Base-by-base conservation (phyloP, 768 basidiomycete genomes). In the Hemileccinum impolitum region DNA sequence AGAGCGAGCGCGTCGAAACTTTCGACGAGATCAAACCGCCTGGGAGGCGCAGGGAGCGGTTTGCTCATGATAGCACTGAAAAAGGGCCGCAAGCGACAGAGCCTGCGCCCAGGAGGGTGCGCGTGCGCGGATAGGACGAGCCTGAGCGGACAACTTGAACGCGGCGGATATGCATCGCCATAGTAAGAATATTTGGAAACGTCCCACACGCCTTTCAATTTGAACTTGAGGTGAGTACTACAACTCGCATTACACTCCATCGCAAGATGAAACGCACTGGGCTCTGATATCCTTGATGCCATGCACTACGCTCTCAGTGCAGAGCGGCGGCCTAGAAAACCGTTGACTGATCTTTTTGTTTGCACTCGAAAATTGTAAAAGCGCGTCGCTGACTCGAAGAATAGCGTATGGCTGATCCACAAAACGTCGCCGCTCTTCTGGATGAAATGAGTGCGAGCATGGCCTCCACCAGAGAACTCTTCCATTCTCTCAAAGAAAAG, bases 371-470 rank as follows among this genome's bases (percentile, higher is more conserved):
- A 23, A 43, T 30, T 12, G 28, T 30, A 30, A 19, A 18, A 45
- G 36, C 30, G 35, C 7, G 9, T 43, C 3, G 43, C 54, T 64
- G 52, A 64, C 55, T 6, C 2, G 45, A 48, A 23, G 6, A 23
- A 23, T 23, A 23, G 23, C 19, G n/a, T 32, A 67, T 65, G 65
- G 38, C 53, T 35, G 53, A 53, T 23, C 23, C 23, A 23, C 23
- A 23, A 23, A 23, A 23, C 8, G 62, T 70, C 48, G 63, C 56
- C 32, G 43, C 50, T 10, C 48, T 65, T 23, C 51, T 79, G 43
- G 74, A 82, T 13, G 78, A 82, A 32, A 86, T 91, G 77, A 76
- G 76, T 11, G 61, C 68, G 42, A 81, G 86, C 53, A 75, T 91
- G 52, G 67, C 78, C 10, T 79, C 86, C 6, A 78, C 77, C 14